Base-by-base conservation (phyloP, 2,329 filamentous ascomycete genomes). In the Colletotrichum liriopes region DNA sequence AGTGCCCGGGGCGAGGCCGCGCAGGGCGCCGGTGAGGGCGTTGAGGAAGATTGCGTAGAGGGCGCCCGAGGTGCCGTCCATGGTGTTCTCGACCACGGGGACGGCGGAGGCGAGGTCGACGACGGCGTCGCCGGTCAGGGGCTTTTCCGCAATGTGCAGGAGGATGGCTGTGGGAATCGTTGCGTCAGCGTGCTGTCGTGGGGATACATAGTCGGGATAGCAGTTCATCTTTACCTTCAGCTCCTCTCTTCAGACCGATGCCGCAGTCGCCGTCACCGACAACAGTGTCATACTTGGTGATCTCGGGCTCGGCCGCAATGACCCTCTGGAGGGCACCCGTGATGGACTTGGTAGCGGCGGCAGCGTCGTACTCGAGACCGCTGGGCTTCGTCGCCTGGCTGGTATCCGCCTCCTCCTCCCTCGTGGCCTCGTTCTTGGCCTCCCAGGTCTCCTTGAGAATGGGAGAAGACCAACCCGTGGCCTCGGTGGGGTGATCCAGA, bases 191-290 rank as follows among this genome's bases (percentile, higher is more conserved):
- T 63, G 7, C 16, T 9, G 39, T 35, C 20, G 52, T 58, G 32
- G 18, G 18, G 16, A 65, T 18, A 37, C 16, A 12, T 26, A 12
- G 14, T 60, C 35, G n/a, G 14, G n/a, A 18, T n/a, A 9, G 5
- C 11, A 29, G 49, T 20, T 26, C 16, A 29, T 77, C 83, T 80
- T 80, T 82, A 88, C 86, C 90, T 86, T 97, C 92, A n/a, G 95
- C 94, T 60, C 95, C 95, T 73, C 94, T 91, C 84, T 94, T 94
- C 73, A 98, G 85, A 6, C 94, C 94, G 70, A 94, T 93, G 12
- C 95, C 95, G 78, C 95, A 98, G 82, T 98, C 95, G 58, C 95
- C 95, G 79, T 98, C 95, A 52, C 95, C 95, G 32, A 97, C 94
- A 16, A 96, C 90, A 0, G 94, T 97, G 78, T 94, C 93, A 77